phyloP scores from a whole-genome alignment of 2,329 filamentous ascomycete genomes.

The Chaetomium globosum region DNA sequence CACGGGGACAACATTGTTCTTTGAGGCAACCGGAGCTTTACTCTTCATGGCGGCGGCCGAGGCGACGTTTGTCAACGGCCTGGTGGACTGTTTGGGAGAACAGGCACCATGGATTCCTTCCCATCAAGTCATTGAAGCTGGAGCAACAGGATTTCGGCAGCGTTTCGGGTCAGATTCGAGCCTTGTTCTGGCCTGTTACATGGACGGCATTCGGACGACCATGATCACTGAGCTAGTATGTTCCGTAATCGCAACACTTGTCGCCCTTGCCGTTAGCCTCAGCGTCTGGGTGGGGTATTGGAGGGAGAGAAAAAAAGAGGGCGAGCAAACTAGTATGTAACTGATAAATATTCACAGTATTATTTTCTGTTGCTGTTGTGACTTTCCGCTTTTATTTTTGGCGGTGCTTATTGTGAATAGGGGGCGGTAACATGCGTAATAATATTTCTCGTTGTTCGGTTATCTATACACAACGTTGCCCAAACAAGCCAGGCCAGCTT shows the following conservation, averaged over 20 bases:
- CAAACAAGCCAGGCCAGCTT: too few relatives aligned
- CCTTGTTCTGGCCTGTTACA: background rate
- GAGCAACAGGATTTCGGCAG: background rate
- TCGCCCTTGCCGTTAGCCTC: background rate
- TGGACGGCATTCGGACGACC: background rate
- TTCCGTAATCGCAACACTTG: background rate
- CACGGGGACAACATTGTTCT: background rate
- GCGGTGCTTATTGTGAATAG: background rate
- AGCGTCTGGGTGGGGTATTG: background rate
- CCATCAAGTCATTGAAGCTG: background rate
- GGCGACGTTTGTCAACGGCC: background rate
- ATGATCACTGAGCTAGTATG: background rate
- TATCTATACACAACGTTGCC: too few relatives aligned
- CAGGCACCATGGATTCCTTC: background rate
- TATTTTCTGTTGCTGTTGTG: too few relatives aligned
- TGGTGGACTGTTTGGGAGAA: background rate
- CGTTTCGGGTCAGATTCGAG: background rate
- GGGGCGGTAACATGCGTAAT: too few relatives aligned
- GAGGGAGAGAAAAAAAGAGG: background rate
- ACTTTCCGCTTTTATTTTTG: background rate
- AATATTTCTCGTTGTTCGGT: too few relatives aligned
- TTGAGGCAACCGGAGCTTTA: conserved; percentile 1
- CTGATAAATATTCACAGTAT: background rate
- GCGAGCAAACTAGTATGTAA: background rate
- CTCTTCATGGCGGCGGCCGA: background rate